These are phyloP conservation scores for Mortierella sp. DNA, from an alignment of 371 early-diverging fungal genomes.

Conservation along the genomic window DNA sequence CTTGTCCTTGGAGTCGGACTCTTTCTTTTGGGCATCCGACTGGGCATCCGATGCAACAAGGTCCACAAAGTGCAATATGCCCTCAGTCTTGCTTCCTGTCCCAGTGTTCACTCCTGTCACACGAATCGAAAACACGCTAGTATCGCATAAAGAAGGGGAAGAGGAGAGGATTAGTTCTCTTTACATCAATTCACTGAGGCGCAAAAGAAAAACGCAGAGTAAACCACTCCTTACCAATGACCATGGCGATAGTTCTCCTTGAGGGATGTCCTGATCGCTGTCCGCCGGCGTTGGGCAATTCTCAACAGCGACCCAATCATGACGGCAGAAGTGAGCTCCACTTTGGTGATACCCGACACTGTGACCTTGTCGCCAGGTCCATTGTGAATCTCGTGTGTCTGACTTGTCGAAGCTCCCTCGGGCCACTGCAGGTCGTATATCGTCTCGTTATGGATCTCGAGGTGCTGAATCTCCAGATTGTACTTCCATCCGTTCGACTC, in stretches of 20 bases:
- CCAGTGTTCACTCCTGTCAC: slow-evolving; percentile 77
- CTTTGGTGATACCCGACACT: slow-evolving; percentile 78
- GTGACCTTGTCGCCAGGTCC: slow-evolving; percentile 74
- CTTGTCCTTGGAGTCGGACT: slow-evolving; percentile 91
- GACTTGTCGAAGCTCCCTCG: slow-evolving; percentile 6
- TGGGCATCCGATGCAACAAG: slow-evolving; percentile 83
- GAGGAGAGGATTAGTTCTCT: neutral
- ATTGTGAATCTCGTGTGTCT: slow-evolving; percentile 86
- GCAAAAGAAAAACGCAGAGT: neutral
- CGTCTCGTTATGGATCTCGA: slow-evolving; percentile 97
- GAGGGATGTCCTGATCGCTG: slow-evolving; percentile 86
- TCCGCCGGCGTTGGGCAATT: slow-evolving; percentile 83
- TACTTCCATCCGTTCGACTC: slow-evolving; percentile 87
- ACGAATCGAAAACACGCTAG: slow-evolving; percentile 86
- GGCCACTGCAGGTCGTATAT: slow-evolving; percentile 84
- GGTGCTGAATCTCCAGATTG: slow-evolving; percentile 81
- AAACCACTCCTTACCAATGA: slow-evolving; percentile 68
- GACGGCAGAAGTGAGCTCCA: slow-evolving; percentile 71
- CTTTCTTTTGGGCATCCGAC: slow-evolving; percentile 41
- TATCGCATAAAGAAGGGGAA: neutral
- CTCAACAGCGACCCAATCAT: slow-evolving; percentile 77
- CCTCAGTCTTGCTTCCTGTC: slow-evolving; percentile 76
- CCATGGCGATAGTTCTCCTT: slow-evolving; percentile 94
- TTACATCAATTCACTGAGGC: neutral
- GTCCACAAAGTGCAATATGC: slow-evolving; percentile 92